phyloP scores from a whole-genome alignment of 345 rosid species.

The Ricinus communis region DNA sequence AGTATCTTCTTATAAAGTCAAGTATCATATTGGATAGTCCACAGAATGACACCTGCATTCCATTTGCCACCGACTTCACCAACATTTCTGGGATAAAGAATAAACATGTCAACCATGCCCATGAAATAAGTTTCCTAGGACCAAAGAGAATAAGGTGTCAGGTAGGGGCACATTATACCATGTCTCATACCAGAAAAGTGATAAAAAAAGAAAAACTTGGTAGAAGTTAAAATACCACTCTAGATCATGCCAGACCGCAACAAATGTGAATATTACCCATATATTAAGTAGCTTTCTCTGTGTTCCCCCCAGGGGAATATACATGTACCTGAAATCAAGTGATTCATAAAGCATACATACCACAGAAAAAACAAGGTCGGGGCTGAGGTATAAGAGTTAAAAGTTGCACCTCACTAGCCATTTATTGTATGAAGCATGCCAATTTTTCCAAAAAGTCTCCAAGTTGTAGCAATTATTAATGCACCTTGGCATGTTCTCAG shows the following conservation, averaged over 20 bases:
- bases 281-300: conserved; percentile 76
- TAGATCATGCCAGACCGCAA: conserved; percentile 94
- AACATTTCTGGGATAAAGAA: conserved; percentile 91
- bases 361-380: conserved; percentile 1
- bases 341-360: conserved; percentile 11
- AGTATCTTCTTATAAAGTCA: not conserved
- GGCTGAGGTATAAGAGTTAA: conserved; percentile 14
- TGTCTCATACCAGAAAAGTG: not conserved
- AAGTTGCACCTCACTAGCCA: conserved; percentile 88
- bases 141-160: conserved; percentile 33
- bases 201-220: not conserved
- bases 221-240: conserved; percentile 63
- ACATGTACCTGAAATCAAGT: conserved; percentile 64
- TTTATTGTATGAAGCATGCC: conserved; percentile 98
- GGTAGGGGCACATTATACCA: conserved; percentile 6
- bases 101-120: conserved; percentile 98
- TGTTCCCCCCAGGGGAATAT: conserved; percentile 94
- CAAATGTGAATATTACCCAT: conserved; percentile 94
- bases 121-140: conserved; percentile 90
- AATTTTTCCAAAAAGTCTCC: conserved; percentile 94
- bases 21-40: not conserved
- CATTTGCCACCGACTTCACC: conserved; percentile 66
- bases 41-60: conserved; percentile 49
- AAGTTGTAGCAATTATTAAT: conserved; percentile 83
- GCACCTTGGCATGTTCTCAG: conserved; percentile 94